Evolutionary conservation across 305 asterid species (phyloP), one percentile per base, ranked within the genome.

Genomic region (Rubia tinctorum): DNA sequence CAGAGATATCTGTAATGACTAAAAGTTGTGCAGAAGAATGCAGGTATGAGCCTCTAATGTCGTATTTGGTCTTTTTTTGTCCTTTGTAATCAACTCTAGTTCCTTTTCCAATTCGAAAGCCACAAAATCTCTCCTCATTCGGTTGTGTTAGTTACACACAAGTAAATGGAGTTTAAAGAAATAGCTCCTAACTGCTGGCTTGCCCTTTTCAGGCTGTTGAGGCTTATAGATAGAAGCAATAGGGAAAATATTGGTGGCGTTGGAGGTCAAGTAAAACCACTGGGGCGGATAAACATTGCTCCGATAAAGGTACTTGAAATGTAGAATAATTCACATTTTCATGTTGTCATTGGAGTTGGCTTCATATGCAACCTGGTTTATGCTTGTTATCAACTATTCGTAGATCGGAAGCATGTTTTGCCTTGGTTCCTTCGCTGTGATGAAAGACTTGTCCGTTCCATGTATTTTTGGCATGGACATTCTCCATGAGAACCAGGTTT

Each of bases 1-100:
- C 99, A 76, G 98, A 92, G 83, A 89, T 96, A 58, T 92, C 99
- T 61, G 88, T 90, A 69, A 95, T 95, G 83, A 92, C 98, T 75
- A 92, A 88, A 87, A 88, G 85, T 82, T 95, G 99, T 82, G 99
- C 99, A 20, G 97, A 95, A 79, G 94, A 96, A 47, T 83, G 81
- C 44, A 97, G 99, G 99, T 95, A 82, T 66, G 87, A 76, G 53
- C 66, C 74, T 65, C 73, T 49, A 51, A 67, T 79, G 40, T 51
- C 76, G 39, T 20, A 43, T 12, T 42, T 20, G 27, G 34, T 53
- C 23, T 7, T 5, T 7, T 59, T 37, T 30, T 45, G 12, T 6
- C 45, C n/a, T 44, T 63, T 17, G 34, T 53, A 30, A 25, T 62
- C 20, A 18, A 15, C 44, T 56, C 6, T 8, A 17, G 11, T 47